A percentile compares a stretch with the other conserved stretches of the same genome.
Conservation (phyloP, 78 protist species). For the Dictyostelium brefeldianum region DNA sequence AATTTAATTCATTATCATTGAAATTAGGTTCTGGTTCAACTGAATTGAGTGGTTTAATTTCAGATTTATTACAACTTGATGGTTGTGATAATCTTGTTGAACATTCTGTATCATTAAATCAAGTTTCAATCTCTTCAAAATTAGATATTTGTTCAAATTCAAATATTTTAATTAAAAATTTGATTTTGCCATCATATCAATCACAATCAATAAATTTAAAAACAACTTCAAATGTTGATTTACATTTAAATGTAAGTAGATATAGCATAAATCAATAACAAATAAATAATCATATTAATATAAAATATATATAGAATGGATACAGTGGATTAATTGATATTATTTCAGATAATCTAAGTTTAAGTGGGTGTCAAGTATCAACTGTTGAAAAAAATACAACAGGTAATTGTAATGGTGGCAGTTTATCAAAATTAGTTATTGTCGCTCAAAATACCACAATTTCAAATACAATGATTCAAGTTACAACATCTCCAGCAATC, state of each 20-base stretch:
- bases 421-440: neutral
- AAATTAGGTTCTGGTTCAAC: constrained; percentile 14
- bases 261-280: too few relatives aligned
- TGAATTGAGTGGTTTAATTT: neutral
- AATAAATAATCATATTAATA: neutral
- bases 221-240: neutral
- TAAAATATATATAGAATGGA: neutral
- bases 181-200: neutral
- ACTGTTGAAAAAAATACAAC: neutral
- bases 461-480: neutral
- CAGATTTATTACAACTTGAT: neutral
- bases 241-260: neutral
- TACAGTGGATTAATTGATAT: constrained; percentile 1
- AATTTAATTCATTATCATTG: neutral
- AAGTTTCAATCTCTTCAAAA: neutral
- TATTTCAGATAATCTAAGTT: neutral
- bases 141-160: neutral
- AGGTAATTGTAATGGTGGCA: constrained; percentile 31
- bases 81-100: neutral
- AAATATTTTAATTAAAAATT: neutral
- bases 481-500: too few relatives aligned
- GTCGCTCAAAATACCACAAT: neutral
- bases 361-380: neutral
- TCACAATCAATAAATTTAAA: neutral
- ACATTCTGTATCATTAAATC: neutral